Conservation (phyloP, 2,329 filamentous ascomycete species). For the Graphiopsis chlorocephala region DNA sequence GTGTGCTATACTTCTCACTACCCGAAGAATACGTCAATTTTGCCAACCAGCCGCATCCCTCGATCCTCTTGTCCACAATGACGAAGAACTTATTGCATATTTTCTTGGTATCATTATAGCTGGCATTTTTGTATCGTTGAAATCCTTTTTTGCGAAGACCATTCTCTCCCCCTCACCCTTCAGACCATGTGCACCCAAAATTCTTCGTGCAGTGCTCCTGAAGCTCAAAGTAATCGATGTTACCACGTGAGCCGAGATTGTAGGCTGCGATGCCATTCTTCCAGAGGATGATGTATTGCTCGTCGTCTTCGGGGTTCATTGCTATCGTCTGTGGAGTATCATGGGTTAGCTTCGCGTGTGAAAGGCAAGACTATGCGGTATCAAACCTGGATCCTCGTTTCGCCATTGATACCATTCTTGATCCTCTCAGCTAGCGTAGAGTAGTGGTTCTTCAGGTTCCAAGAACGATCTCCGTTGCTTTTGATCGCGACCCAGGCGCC, state of each 20-base stretch:
- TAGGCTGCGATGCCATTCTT: constrained; percentile 15
- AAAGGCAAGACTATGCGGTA: background rate
- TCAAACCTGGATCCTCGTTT: constrained; percentile 8
- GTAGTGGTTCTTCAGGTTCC: constrained; percentile 14
- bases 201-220: constrained; percentile 10
- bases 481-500: constrained; percentile 14
- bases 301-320: constrained; percentile 14
- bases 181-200: constrained; percentile 5
- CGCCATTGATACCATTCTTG: constrained; percentile 2
- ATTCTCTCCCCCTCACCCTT: background rate
- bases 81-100: background rate
- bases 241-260: background rate
- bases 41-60: too few relatives aligned
- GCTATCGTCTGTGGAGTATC: background rate
- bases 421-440: background rate
- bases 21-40: too few relatives aligned
- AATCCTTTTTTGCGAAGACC: background rate
- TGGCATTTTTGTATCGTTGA: background rate
- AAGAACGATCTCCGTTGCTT: constrained; percentile 2
- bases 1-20: background rate
- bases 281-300: constrained; percentile 8
- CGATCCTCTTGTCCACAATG: too few relatives aligned
- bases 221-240: constrained; percentile 7
- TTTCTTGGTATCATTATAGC: background rate
- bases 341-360: background rate